These are phyloP conservation scores for Colletotrichum lini DNA, from an alignment of 2,329 filamentous ascomycete species.

Conservation along the genomic window DNA sequence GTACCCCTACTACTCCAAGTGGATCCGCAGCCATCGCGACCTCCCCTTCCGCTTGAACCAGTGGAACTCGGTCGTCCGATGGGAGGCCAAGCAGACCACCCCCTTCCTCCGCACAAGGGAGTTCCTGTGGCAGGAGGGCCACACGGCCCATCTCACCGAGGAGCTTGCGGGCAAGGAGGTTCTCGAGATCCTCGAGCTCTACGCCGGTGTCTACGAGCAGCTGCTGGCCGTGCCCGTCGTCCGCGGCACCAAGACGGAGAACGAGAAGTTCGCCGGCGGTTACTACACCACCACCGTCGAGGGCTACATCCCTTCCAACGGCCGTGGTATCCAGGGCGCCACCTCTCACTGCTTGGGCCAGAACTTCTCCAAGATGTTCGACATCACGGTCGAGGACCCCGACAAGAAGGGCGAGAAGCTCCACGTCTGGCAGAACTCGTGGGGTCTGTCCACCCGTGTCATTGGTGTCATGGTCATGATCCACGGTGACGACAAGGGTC, in stretches of 20 bases:
- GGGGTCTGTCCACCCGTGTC: constrained; percentile 96
- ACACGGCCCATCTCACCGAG: constrained; percentile 89
- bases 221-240: constrained; percentile 96
- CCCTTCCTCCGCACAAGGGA: constrained; percentile 92
- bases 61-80: constrained; percentile 94
- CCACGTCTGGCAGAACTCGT: constrained; percentile 98
- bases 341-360: constrained; percentile 96
- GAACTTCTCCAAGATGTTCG: constrained; percentile 99
- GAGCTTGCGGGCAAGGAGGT: constrained; percentile 88
- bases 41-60: constrained; percentile 95
- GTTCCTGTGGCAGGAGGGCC: constrained; percentile 98
- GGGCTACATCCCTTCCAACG: constrained; percentile 95
- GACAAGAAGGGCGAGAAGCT: constrained; percentile 83
- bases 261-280: constrained; percentile 97
- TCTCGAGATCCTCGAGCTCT: constrained; percentile 91
- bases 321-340: constrained; percentile 95
- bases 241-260: constrained; percentile 94
- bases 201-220: constrained; percentile 92
- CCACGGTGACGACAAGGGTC: constrained; percentile 94
- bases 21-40: constrained; percentile 97
- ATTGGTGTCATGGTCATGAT: constrained; percentile 99
- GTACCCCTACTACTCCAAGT: constrained; percentile 96
- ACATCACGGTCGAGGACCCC: constrained; percentile 97
- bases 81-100: constrained; percentile 96
- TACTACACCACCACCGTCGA: constrained; percentile 98